Evolutionary conservation across 345 rosid species (phyloP), one percentile per base, ranked within the genome.

Genomic region (Ricinus communis): DNA sequence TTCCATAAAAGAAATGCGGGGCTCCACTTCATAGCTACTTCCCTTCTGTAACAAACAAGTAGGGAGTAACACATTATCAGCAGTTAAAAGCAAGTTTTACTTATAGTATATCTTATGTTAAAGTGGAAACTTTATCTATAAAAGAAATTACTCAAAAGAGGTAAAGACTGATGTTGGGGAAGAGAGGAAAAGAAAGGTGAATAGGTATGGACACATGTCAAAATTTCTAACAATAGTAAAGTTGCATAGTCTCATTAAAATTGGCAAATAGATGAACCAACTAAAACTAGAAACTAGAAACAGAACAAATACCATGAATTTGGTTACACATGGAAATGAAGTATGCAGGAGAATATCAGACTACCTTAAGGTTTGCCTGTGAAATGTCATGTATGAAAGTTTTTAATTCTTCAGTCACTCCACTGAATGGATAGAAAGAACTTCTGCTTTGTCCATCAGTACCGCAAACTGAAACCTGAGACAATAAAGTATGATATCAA

Each of bases 331-430:
- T 15, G 52, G 38, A 60, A 47, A 69, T 10, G 1, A 38, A 52
- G 10, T 24, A 64, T 19, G 69, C 54, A 47, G 38, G 28, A 53
- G 54, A 22, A 40, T 54, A 13, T 43, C 59, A 63, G 59, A 52
- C 61, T 80, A 90, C 97, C 96, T 90, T 83, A 28, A 76, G 70
- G n/a, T 76, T 76, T 61, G 87, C 78, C 54, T 81, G 83, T 61
- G 87, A 85, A 63, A 90, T 83, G 65, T 94, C 93, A 65, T 65
- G 82, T 71, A 94, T 62, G 76, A 95, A 91, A 15, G 92, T 74
- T 81, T 91, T 91, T 56, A 95, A 64, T 76, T 94, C 98, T 78
- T 91, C 95, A 3, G 88, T 82, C 71, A 94, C 96, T 78, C 97
- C 98, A 69, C 96, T 70, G 79, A 95, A 95, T 27, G 97, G 90